phyloP scores from a whole-genome alignment of 2,329 filamentous ascomycete species.

The Cylindrodendrum hubeiense region DNA sequence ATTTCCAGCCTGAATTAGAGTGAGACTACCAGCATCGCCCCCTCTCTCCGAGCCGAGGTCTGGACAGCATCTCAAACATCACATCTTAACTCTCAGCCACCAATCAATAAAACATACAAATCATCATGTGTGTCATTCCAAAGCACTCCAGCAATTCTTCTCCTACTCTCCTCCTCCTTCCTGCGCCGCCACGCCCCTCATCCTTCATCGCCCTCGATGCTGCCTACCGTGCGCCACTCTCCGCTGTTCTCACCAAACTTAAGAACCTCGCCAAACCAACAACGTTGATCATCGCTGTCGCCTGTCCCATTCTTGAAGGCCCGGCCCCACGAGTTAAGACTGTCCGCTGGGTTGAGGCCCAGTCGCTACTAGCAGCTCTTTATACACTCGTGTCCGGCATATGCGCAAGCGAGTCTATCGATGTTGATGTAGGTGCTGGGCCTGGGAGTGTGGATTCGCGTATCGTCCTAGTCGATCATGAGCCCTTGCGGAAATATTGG shows the following conservation, averaged over 20 bases:
- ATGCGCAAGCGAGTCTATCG: slow-evolving; percentile 73
- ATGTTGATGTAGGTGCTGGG: slow-evolving; percentile 65
- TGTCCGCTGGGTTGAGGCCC: slow-evolving; percentile 75
- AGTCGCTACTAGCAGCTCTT: slow-evolving; percentile 79
- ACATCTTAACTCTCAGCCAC: background rate
- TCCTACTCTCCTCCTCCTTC: slow-evolving; percentile 68
- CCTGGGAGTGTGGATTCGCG: slow-evolving; percentile 81
- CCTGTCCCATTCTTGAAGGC: slow-evolving; percentile 70
- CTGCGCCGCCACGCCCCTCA: slow-evolving; percentile 70
- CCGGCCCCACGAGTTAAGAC: slow-evolving; percentile 54
- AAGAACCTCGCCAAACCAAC: slow-evolving; percentile 47
- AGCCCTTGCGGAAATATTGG: slow-evolving; percentile 48
- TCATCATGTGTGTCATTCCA: background rate
- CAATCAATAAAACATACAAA: background rate
- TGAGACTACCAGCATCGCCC: background rate
- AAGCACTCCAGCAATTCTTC: background rate
- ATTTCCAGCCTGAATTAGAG: background rate
- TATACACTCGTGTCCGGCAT: slow-evolving; percentile 83
- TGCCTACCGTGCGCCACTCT: slow-evolving; percentile 71
- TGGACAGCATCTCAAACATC: background rate
- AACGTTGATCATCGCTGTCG: slow-evolving; percentile 68
- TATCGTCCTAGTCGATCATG: slow-evolving; percentile 78
- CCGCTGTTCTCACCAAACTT: slow-evolving; percentile 64
- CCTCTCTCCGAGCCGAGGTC: slow-evolving; percentile 1
- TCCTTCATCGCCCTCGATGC: slow-evolving; percentile 64